Evolutionary conservation across 352 stramenopile genomes (phyloP).

Genomic region (Globisporangium acanthophoron): DNA sequence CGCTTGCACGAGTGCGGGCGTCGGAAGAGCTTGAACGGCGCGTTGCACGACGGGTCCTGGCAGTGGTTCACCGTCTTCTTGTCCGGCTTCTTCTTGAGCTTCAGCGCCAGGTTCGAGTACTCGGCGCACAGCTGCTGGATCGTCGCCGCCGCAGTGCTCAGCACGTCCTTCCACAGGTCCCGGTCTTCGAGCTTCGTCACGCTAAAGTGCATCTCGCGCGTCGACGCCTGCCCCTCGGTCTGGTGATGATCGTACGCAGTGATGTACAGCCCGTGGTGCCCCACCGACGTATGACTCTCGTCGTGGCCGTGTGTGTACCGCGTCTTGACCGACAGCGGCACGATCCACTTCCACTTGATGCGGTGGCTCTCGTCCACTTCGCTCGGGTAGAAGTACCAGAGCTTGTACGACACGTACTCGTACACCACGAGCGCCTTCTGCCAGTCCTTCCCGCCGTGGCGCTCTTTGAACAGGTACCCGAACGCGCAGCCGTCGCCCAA

Average conservation of each 20-base stretch:
- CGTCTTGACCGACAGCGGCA: slow-evolving; percentile 62
- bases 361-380: slow-evolving; percentile 74
- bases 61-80: slow-evolving; percentile 80
- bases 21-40: slow-evolving; percentile 79
- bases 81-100: slow-evolving; percentile 77
- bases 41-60: slow-evolving; percentile 58
- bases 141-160: slow-evolving; percentile 44
- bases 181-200: slow-evolving; percentile 82
- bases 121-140: slow-evolving; percentile 68
- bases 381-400: slow-evolving; percentile 88
- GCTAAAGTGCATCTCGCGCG: slow-evolving; percentile 79
- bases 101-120: slow-evolving; percentile 53
- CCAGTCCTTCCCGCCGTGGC: slow-evolving; percentile 53
- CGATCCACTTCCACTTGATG: slow-evolving; percentile 88
- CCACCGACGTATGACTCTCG: slow-evolving; percentile 75
- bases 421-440: slow-evolving; percentile 85
- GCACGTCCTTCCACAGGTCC: slow-evolving; percentile 74
- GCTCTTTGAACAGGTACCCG: slow-evolving; percentile 81
- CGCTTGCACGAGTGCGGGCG: slow-evolving; percentile 80
- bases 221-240: slow-evolving; percentile 35
- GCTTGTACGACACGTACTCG: slow-evolving; percentile 82
- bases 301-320: slow-evolving; percentile 84
- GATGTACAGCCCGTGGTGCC: slow-evolving; percentile 80
- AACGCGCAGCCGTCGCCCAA: slow-evolving; percentile 79
- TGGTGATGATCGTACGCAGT: slow-evolving; percentile 77